phyloP scores from a whole-genome alignment of 768 basidiomycete genomes.

The Cyathus striatus region DNA sequence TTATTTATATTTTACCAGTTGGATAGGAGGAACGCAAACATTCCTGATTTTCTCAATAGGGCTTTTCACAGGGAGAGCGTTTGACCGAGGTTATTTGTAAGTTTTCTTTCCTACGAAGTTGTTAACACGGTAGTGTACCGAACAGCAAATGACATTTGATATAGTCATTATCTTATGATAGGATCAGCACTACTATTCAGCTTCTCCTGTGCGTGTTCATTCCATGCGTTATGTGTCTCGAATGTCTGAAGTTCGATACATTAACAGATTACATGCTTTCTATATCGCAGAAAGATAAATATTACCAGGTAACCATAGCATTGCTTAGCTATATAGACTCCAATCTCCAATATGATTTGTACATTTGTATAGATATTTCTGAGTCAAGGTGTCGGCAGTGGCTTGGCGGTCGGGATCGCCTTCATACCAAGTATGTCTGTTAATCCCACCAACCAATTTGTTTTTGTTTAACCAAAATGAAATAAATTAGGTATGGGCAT shows the following conservation, averaged over 20 bases:
- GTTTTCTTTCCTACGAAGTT: slow-evolving; percentile 6
- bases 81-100: slow-evolving; percentile 38
- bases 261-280: slow-evolving; percentile 27
- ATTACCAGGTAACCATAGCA: slow-evolving; percentile 24
- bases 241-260: neutral
- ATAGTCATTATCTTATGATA: neutral
- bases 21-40: slow-evolving; percentile 30
- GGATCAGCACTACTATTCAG: neutral
- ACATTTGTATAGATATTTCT: slow-evolving; percentile 1
- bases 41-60: slow-evolving; percentile 34
- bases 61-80: slow-evolving; percentile 27
- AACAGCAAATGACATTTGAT: no score
- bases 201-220: neutral
- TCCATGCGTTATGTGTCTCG: neutral
- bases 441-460: neutral
- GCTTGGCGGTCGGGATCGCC: slow-evolving; percentile 28
- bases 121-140: no score
- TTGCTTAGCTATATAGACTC: slow-evolving; percentile 35
- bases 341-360: slow-evolving; percentile 26
- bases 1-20: slow-evolving; percentile 1
- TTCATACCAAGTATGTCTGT: slow-evolving; percentile 27
- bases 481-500: slow-evolving; percentile 29
- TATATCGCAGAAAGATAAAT: slow-evolving; percentile 21
- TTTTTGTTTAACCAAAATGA: neutral
- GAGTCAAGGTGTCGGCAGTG: slow-evolving; percentile 1